phyloP scores from a whole-genome alignment of 2,329 filamentous ascomycete genomes.

The Cytospora mali region DNA sequence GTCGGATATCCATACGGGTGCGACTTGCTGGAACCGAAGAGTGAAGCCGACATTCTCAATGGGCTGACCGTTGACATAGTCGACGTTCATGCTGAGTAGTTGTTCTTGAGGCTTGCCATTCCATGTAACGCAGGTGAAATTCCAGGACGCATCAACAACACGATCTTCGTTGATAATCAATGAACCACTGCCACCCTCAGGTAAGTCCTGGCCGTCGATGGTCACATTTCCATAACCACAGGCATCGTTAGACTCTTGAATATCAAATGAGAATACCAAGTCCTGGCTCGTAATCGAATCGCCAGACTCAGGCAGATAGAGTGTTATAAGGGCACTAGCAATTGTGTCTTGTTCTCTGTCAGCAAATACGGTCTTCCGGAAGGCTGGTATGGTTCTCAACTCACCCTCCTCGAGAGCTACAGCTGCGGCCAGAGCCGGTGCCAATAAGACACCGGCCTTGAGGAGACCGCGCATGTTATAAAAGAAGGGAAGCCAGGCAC shows the following conservation, averaged over 20 bases:
- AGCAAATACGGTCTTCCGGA: conserved; percentile 1
- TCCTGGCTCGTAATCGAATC: background rate
- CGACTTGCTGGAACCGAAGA: conserved; percentile 50
- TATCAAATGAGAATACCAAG: conserved; percentile 44
- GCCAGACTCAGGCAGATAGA: conserved; percentile 32
- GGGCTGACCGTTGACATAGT: conserved; percentile 45
- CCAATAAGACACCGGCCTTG: conserved; percentile 40
- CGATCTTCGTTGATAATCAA: conserved; percentile 44
- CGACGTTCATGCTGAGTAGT: conserved; percentile 47
- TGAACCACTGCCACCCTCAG: conserved; percentile 46
- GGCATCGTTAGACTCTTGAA: conserved; percentile 47
- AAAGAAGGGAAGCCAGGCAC: background rate
- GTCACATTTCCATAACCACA: conserved; percentile 52
- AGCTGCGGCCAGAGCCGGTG: conserved; percentile 40
- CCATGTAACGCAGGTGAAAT: conserved; percentile 48
- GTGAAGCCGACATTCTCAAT: conserved; percentile 45
- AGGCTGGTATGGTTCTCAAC: background rate
- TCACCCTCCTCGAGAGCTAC: conserved; percentile 31
- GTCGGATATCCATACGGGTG: conserved; percentile 45
- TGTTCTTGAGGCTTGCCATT: conserved; percentile 46
- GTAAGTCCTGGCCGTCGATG: conserved; percentile 48
- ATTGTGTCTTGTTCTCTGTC: conserved; percentile 26
- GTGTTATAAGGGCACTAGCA: conserved; percentile 33
- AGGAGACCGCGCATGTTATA: conserved; percentile 40
- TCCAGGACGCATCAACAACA: conserved; percentile 49